Conservation (phyloP, 345 rosid species). For the Brassica juncea region DNA sequence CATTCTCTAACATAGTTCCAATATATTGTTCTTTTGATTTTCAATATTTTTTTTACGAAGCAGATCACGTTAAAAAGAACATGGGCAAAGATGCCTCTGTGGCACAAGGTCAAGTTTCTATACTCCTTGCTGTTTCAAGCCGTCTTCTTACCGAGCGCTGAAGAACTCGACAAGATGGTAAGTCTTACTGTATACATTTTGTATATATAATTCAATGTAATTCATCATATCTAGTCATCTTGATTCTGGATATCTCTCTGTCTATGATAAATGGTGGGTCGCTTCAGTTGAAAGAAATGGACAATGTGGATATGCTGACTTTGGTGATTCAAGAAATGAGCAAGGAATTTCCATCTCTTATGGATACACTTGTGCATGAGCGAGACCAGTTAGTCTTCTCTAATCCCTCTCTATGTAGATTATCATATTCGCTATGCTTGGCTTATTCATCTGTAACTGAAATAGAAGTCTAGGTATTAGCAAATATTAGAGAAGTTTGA, state of each 20-base stretch:
- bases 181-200: slow-evolving; percentile 16
- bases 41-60: slow-evolving; percentile 24
- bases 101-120: slow-evolving; percentile 84
- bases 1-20: not conserved
- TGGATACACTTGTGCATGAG: slow-evolving; percentile 94
- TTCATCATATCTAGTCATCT: not conserved
- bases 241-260: not conserved
- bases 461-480: not conserved
- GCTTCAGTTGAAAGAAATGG: slow-evolving; percentile 88
- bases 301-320: slow-evolving; percentile 91
- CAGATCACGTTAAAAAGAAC: slow-evolving; percentile 84
- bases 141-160: slow-evolving; percentile 80
- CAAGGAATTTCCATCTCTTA: slow-evolving; percentile 89
- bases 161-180: slow-evolving; percentile 90
- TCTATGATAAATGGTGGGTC: slow-evolving; percentile 1
- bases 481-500: not conserved
- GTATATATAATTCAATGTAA: not conserved
- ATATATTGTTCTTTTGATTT: slow-evolving; percentile 18
- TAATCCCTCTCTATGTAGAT: slow-evolving; percentile 17
- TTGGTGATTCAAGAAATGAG: slow-evolving; percentile 98
- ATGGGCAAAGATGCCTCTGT: slow-evolving; percentile 92
- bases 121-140: slow-evolving; percentile 85
- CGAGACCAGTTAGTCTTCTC: slow-evolving; percentile 85
- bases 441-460: not conserved
- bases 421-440: not conserved